These are phyloP conservation scores for Jacaranda mimosifolia DNA, from an alignment of 257 asterid species.

Conservation along the genomic window DNA sequence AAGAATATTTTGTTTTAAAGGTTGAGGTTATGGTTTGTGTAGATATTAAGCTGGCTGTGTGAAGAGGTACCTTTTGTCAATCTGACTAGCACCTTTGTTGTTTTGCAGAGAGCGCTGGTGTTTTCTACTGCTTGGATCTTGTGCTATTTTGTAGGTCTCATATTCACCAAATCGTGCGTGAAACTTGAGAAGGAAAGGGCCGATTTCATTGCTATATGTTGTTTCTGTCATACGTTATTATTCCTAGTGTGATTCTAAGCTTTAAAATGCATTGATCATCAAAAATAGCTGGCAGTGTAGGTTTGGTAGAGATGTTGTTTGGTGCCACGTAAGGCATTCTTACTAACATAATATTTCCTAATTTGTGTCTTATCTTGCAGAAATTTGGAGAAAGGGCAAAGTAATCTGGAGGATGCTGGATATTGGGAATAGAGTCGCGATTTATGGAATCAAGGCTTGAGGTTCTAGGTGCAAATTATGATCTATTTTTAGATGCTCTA, in stretches of 20 bases:
- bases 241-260: neutral
- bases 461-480: constrained; percentile 30
- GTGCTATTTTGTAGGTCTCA: constrained; percentile 51
- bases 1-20: neutral
- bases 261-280: neutral
- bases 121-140: constrained; percentile 67
- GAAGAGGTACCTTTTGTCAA: neutral
- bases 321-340: constrained; percentile 2
- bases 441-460: constrained; percentile 6
- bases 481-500: constrained; percentile 19
- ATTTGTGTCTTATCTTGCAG: constrained; percentile 45
- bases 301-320: neutral
- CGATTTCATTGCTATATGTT: neutral
- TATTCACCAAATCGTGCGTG: constrained; percentile 54
- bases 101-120: constrained; percentile 60
- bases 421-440: constrained; percentile 36
- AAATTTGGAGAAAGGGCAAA: constrained; percentile 49
- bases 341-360: neutral
- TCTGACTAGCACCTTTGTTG: constrained; percentile 14
- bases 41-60: neutral
- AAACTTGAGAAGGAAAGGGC: constrained; percentile 61
- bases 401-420: neutral
- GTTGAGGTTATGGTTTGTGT: neutral
- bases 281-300: neutral
- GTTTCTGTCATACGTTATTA: neutral